These are phyloP conservation scores for Glutinoglossum americanum DNA, from an alignment of 495 filamentous ascomycete genomes.

Conservation along the genomic window DNA sequence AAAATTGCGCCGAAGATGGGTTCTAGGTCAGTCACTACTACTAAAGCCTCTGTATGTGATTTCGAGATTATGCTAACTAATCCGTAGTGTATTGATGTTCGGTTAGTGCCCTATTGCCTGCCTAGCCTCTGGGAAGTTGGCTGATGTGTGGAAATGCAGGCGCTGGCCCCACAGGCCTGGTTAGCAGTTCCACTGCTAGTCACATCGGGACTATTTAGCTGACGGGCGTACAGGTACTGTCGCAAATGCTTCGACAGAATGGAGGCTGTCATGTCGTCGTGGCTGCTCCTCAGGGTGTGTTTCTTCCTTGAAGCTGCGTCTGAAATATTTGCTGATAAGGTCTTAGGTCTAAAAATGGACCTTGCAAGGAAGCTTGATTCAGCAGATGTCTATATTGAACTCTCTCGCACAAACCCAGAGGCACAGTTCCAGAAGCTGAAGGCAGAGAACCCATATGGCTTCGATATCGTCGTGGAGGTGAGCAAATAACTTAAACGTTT, in stretches of 20 bases:
- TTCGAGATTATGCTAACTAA: not conserved
- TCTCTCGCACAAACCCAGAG: slow-evolving; percentile 31
- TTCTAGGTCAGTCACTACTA: slow-evolving; percentile 23
- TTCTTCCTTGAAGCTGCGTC: not conserved
- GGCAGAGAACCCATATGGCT: slow-evolving; percentile 45
- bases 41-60: slow-evolving; percentile 8
- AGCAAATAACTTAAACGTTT: slow-evolving; percentile 9
- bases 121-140: not conserved
- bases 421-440: slow-evolving; percentile 39
- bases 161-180: slow-evolving; percentile 43
- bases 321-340: not conserved
- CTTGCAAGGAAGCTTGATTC: slow-evolving; percentile 44
- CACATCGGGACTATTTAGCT: not conserved
- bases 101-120: not conserved
- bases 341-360: slow-evolving; percentile 34
- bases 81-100: not conserved
- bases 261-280: slow-evolving; percentile 45
- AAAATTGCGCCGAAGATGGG: slow-evolving; percentile 42
- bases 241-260: slow-evolving; percentile 39
- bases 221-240: slow-evolving; percentile 18
- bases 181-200: slow-evolving; percentile 6
- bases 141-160: not conserved
- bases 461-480: slow-evolving; percentile 40
- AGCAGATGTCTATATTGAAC: slow-evolving; percentile 40
- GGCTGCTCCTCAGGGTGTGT: slow-evolving; percentile 33